Percentiles rank a stretch among this genome's conserved stretches.
phyloP scores from a whole-genome alignment of 1,284 basidiomycete species.

The Sanguinoderma infundibulare region DNA sequence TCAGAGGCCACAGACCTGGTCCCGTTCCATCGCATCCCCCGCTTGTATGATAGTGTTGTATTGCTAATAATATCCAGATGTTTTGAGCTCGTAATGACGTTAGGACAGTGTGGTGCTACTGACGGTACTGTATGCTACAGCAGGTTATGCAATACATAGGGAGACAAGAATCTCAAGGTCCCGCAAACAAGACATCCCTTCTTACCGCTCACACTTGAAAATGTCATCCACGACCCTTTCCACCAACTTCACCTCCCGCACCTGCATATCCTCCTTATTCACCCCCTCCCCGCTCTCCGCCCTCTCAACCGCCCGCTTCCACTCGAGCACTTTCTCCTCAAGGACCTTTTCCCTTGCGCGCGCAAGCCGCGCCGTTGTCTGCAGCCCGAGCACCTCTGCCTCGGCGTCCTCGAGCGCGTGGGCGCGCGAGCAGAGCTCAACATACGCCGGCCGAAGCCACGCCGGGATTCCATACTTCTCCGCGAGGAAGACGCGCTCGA shows the following conservation, averaged over 20 bases:
- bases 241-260: conserved; percentile 24
- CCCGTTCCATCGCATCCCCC: neutral
- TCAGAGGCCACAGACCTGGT: neutral
- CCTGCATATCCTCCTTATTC: conserved; percentile 26
- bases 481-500: conserved; percentile 29
- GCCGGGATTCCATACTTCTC: conserved; percentile 27
- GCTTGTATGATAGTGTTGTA: conserved; percentile 13
- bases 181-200: conserved; percentile 1
- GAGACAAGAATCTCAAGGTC: conserved; percentile 8
- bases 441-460: conserved; percentile 29
- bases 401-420: conserved; percentile 29
- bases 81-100: conserved; percentile 10
- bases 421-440: conserved; percentile 25
- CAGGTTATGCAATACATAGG: conserved; percentile 22
- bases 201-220: conserved; percentile 4
- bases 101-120: conserved; percentile 11
- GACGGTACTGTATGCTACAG: conserved; percentile 20
- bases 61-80: conserved; percentile 10
- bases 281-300: conserved; percentile 18
- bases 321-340: conserved; percentile 26
- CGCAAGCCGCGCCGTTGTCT: conserved; percentile 25
- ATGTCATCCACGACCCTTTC: conserved; percentile 26
- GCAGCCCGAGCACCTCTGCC: conserved; percentile 27
- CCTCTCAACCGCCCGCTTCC: conserved; percentile 21
- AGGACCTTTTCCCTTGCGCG: conserved; percentile 26